Evolutionary conservation across 495 filamentous ascomycete species (phyloP).

Genomic region (Rhypophila decipiens): DNA sequence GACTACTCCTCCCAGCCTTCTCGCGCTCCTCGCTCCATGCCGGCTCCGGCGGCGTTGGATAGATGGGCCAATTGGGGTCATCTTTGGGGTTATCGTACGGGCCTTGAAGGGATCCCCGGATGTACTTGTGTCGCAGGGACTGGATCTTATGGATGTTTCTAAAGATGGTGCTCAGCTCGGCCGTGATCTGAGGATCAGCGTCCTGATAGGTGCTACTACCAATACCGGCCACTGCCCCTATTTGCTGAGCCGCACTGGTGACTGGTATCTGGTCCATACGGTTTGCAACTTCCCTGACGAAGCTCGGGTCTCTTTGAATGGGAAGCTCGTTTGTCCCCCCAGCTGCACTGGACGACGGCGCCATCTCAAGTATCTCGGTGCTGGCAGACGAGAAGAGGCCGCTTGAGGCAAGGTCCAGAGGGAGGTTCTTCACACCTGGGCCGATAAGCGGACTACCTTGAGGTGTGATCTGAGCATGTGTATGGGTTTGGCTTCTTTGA

Average conservation of each 20-base stretch:
- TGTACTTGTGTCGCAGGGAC: constrained; percentile 83
- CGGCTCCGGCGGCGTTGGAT: constrained; percentile 83
- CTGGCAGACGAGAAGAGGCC: constrained; percentile 4
- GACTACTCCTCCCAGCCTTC: constrained; percentile 28
- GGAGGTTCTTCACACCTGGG: constrained; percentile 21
- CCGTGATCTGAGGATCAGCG: constrained; percentile 63
- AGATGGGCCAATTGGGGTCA: constrained; percentile 75
- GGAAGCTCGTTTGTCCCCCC: constrained; percentile 7
- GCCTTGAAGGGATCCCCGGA: constrained; percentile 76
- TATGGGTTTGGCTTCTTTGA: constrained; percentile 65
- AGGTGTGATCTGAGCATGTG: constrained; percentile 40
- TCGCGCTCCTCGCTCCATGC: constrained; percentile 74
- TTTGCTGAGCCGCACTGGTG: constrained; percentile 22
- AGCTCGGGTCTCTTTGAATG: constrained; percentile 12
- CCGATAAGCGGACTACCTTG: constrained; percentile 46
- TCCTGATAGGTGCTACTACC: constrained; percentile 42
- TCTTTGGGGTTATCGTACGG: constrained; percentile 81
- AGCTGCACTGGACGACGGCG: neutral
- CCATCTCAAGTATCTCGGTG: constrained; percentile 11
- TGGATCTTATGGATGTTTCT: constrained; percentile 78
- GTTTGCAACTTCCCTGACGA: constrained; percentile 21
- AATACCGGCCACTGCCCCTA: constrained; percentile 21
- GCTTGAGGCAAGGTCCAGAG: constrained; percentile 13
- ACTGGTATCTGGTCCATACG: constrained; percentile 18
- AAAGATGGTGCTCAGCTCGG: constrained; percentile 79